A percentile compares a stretch with the other conserved stretches of the same genome.
These are phyloP conservation scores for Aspergillus mulundensis DNA, from an alignment of 495 filamentous ascomycete genomes.

Conservation along the genomic window DNA sequence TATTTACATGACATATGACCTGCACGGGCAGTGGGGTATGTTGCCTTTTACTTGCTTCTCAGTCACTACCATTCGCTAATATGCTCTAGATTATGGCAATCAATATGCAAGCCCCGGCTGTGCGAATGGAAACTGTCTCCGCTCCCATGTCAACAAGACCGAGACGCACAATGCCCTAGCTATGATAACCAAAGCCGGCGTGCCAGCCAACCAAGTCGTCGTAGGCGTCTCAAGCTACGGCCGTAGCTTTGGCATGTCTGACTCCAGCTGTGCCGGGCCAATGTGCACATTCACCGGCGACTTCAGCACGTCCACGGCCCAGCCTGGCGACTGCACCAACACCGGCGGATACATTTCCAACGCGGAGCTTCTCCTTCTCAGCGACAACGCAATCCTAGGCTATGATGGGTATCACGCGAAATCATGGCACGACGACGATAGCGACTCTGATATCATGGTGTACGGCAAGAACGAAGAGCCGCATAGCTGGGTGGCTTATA, in stretches of 20 bases:
- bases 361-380: background rate
- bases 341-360: background rate
- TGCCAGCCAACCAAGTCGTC: background rate
- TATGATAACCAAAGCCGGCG: slow-evolving; percentile 22
- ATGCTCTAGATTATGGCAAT: slow-evolving; percentile 20
- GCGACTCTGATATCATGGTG: background rate
- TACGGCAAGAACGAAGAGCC: background rate
- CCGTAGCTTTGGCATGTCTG: background rate
- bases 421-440: background rate
- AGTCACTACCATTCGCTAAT: too few relatives aligned
- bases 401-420: too few relatives aligned
- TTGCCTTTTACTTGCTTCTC: too few relatives aligned
- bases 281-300: background rate
- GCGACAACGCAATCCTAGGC: background rate
- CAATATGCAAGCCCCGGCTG: slow-evolving; percentile 14
- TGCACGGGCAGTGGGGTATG: slow-evolving; percentile 34
- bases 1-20: slow-evolving; percentile 36
- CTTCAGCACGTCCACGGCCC: too few relatives aligned
- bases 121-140: slow-evolving; percentile 32
- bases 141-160: slow-evolving; percentile 36
- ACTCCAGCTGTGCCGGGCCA: background rate
- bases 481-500: slow-evolving; percentile 37
- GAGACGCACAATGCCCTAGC: slow-evolving; percentile 33
- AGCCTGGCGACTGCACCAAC: background rate
- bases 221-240: slow-evolving; percentile 9